These are phyloP conservation scores for Ascoidea rubescens DNA, from an alignment of 805 yeast species.

Conservation along the genomic window DNA sequence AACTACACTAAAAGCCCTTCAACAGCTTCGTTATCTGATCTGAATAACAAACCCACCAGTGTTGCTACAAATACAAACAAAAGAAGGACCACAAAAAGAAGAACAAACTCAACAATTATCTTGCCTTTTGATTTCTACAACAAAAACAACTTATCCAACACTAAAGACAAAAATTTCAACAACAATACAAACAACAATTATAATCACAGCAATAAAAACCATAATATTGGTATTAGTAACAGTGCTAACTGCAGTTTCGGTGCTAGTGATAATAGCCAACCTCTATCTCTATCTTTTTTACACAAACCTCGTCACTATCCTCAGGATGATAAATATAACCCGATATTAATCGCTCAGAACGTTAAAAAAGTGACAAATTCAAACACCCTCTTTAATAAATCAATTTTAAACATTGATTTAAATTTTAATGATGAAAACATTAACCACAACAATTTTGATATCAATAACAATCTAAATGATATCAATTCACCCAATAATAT, in stretches of 20 bases:
- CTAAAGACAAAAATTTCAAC: background rate
- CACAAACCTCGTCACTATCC: background rate
- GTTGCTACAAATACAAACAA: too few species aligned
- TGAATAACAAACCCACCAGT: too few species aligned
- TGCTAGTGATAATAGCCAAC: background rate
- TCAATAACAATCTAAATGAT: too few species aligned
- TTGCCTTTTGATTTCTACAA: background rate
- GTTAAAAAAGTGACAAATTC: background rate
- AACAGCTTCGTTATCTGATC: too few species aligned
- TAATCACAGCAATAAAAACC: too few species aligned
- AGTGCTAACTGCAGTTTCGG: background rate
- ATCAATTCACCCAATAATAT: background rate
- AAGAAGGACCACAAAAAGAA: background rate
- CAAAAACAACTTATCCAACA: background rate
- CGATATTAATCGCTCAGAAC: background rate
- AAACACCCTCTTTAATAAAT: background rate
- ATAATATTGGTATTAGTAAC: too few species aligned
- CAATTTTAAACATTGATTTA: background rate
- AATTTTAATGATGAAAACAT: background rate
- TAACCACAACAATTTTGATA: background rate
- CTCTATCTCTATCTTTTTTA: background rate
- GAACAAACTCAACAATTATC: background rate
- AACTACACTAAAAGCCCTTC: too few species aligned
- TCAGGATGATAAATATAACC: background rate
- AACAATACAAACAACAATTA: background rate